These are phyloP conservation scores for Botrytis pseudocinerea DNA, from an alignment of 2,329 filamentous ascomycete species.

Conservation along the genomic window DNA sequence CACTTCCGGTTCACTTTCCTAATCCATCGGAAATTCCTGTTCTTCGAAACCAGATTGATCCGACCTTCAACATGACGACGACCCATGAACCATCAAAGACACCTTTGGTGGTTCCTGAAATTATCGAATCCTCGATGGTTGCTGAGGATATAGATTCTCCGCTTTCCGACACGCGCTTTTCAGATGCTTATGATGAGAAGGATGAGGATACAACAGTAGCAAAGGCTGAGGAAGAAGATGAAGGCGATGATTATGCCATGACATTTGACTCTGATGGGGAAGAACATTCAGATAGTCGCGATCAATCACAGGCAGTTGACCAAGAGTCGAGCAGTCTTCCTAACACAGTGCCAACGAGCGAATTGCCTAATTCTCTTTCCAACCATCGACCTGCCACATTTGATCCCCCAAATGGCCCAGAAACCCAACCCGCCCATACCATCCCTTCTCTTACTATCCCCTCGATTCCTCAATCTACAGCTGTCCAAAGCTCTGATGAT, in stretches of 20 bases:
- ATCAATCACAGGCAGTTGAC: constrained; percentile 39
- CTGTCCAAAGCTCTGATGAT: constrained; percentile 28
- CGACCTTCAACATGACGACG: constrained; percentile 66
- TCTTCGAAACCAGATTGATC: constrained; percentile 71
- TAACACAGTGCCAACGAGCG: constrained; percentile 33
- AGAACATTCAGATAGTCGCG: constrained; percentile 40
- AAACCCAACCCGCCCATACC: constrained; percentile 31
- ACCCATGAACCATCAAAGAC: constrained; percentile 45
- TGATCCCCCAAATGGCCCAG: constrained; percentile 28
- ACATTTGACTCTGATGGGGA: constrained; percentile 43
- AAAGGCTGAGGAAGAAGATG: constrained; percentile 32
- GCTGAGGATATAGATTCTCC: constrained; percentile 28
- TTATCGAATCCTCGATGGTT: constrained; percentile 5
- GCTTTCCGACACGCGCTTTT: constrained; percentile 39
- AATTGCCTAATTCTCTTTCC: constrained; percentile 27
- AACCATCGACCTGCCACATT: constrained; percentile 29
- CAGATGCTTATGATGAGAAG: constrained; percentile 41
- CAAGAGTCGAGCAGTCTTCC: constrained; percentile 34
- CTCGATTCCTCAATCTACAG: constrained; percentile 28
- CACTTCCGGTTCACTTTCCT: constrained; percentile 67
- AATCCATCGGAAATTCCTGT: constrained; percentile 70
- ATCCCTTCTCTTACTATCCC: constrained; percentile 29
- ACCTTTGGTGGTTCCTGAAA: constrained; percentile 17
- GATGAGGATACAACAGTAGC: constrained; percentile 30
- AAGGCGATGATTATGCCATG: constrained; percentile 43